Evolutionary conservation across 192 early-diverging fungal genomes (phyloP).

Genomic region (Coemansia sp.): DNA sequence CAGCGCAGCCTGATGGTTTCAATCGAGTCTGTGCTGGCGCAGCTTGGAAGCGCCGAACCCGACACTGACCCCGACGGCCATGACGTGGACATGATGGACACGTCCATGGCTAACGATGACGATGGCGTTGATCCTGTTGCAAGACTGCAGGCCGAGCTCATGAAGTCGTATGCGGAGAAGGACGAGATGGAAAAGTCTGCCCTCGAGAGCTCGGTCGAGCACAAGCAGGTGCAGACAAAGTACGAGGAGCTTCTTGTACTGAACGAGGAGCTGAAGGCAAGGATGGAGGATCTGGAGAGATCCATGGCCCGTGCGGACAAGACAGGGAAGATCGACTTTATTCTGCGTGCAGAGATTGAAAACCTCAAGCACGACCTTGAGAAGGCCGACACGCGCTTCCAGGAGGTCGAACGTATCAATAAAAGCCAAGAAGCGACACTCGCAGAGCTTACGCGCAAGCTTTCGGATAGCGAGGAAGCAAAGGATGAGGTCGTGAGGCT

Average conservation of each 20-base stretch:
- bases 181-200: conserved; percentile 60
- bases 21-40: conserved; percentile 66
- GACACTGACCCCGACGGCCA: conserved; percentile 38
- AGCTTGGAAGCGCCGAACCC: conserved; percentile 44
- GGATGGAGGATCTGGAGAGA: conserved; percentile 78
- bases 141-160: conserved; percentile 53
- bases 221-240: conserved; percentile 52
- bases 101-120: conserved; percentile 7
- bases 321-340: conserved; percentile 78
- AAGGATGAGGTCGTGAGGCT: conserved; percentile 71
- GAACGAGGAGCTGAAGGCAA: conserved; percentile 67
- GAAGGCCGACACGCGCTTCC: conserved; percentile 72
- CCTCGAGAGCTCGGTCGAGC: conserved; percentile 52
- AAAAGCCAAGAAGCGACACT: conserved; percentile 63
- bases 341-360: conserved; percentile 84
- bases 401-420: conserved; percentile 65
- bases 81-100: conserved; percentile 43
- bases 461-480: conserved; percentile 60
- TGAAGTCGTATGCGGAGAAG: conserved; percentile 58
- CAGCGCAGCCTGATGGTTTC: conserved; percentile 90
- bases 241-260: conserved; percentile 71
- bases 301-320: conserved; percentile 68
- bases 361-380: conserved; percentile 80
- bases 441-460: conserved; percentile 64
- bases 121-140: conserved; percentile 45